Evolutionary conservation across 805 yeast species (phyloP), one percentile per base, ranked within the genome.

Genomic region (Crinitomyces ghanaensis): DNA sequence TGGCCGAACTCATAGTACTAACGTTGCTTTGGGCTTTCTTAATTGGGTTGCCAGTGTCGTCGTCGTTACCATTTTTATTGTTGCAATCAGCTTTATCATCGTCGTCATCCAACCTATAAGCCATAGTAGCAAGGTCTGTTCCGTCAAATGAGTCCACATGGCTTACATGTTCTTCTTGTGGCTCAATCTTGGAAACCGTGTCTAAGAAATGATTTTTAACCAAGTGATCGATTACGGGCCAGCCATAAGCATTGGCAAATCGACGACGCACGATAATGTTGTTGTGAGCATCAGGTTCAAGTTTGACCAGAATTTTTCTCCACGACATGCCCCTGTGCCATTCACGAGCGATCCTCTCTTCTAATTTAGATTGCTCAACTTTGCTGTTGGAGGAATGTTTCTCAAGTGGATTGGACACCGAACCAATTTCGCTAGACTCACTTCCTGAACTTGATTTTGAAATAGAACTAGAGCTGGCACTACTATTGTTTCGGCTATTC

Each of bases 231-330:
- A 88, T 65, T 0, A 84, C 94, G 1, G 81, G 83, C 91, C 95
- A 84, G 2, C 98, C 98, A 57, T 78, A 86, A 0, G 95, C 91
- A 57, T 88, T 88, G 4, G 93, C 77, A 62, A 82, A 91, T 40
- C 82, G 60, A 44, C 98, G 66, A 41, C 98, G 63, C 1, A 88
- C 97, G 18, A 83, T 66, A 19, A 91, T 85, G 49, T 85, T 88
- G 49, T 88, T 88, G 51, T 88, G 98, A 0, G 98, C 95, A 54
- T 88, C 98, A 0, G 96, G 95, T 42, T 74, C 70, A 42, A 91
- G 59, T 27, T 74, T 74, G 1, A 86, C 95, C 18, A 91, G 58
- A 2, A 91, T 95, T 56, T 88, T 88, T 28, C 96, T 62, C 98
- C 98, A 88, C 11, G 72, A 56, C 77, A 84, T 70, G 7, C 70